phyloP scores from a whole-genome alignment of 257 asterid species.

The Jacaranda copaia region DNA sequence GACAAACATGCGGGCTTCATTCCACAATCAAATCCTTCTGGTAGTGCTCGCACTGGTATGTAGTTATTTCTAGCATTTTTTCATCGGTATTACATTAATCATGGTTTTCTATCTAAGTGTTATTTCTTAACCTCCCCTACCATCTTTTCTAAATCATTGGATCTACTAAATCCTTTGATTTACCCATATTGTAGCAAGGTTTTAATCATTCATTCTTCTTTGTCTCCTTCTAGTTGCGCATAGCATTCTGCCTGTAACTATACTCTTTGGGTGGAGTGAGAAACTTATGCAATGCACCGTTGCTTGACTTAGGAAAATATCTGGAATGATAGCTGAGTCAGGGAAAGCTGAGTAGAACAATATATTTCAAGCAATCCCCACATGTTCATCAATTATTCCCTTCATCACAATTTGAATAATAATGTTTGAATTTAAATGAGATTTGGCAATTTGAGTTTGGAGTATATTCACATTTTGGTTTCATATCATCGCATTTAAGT shows the following conservation, averaged over 20 bases:
- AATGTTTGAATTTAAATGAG: neutral
- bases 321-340: too few relatives aligned
- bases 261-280: too few relatives aligned
- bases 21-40: slow-evolving; percentile 82
- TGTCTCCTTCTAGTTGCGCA: too few relatives aligned
- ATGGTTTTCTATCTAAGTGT: neutral
- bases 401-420: neutral
- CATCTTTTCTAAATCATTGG: too few relatives aligned
- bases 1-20: slow-evolving; percentile 59
- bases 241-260: neutral
- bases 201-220: too few relatives aligned
- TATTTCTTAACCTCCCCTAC: slow-evolving; percentile 9
- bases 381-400: neutral
- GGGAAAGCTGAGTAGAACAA: too few relatives aligned
- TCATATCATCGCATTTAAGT: neutral
- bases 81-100: neutral
- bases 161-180: neutral
- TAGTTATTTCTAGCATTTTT: slow-evolving; percentile 30
- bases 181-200: too few relatives aligned
- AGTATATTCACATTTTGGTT: neutral
- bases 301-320: too few relatives aligned
- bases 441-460: neutral
- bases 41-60: slow-evolving; percentile 94
- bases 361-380: neutral
- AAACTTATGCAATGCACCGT: neutral